Evolutionary conservation across 163 green algal species (phyloP).

Genomic region (Prototheca wickerhamii): DNA sequence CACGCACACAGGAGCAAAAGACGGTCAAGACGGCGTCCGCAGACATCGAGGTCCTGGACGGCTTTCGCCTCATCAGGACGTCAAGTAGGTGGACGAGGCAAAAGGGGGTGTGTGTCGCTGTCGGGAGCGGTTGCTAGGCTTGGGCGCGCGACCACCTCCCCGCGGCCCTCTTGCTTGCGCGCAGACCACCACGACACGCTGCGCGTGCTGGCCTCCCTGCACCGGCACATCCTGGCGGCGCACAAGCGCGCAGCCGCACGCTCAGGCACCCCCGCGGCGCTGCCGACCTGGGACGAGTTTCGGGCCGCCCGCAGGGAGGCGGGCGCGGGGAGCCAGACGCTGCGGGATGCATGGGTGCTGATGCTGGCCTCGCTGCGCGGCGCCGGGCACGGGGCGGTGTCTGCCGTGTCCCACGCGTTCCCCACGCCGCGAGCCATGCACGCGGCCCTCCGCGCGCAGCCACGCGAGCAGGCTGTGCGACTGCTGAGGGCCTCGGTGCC

Average conservation of each 20-base stretch:
- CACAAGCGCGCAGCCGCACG: conserved; percentile 19
- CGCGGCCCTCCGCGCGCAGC: background rate
- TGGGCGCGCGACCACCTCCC: background rate
- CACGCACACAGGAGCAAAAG: conserved; percentile 22
- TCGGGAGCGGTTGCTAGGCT: background rate
- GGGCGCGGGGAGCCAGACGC: conserved; percentile 22
- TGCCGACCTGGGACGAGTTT: conserved; percentile 22
- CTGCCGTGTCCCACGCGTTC: conserved; percentile 20
- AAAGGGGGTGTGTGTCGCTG: background rate
- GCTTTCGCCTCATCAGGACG: conserved; percentile 52
- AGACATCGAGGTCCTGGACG: conserved; percentile 36
- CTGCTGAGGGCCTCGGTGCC: too few species aligned
- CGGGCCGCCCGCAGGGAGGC: background rate
- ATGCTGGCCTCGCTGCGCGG: conserved; percentile 48
- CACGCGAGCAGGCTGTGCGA: background rate
- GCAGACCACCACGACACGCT: conserved; percentile 28
- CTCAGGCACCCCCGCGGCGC: background rate
- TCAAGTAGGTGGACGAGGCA: background rate
- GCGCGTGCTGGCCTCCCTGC: conserved; percentile 33
- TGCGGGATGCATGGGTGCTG: conserved; percentile 45
- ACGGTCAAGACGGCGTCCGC: conserved; percentile 30
- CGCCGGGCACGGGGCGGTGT: conserved; percentile 11
- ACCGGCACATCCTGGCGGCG: conserved; percentile 17
- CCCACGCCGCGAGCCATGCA: conserved; percentile 25
- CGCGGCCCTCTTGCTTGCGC: background rate